phyloP scores from a whole-genome alignment of 805 yeast genomes.

The Sugiyamaella floridensis region DNA sequence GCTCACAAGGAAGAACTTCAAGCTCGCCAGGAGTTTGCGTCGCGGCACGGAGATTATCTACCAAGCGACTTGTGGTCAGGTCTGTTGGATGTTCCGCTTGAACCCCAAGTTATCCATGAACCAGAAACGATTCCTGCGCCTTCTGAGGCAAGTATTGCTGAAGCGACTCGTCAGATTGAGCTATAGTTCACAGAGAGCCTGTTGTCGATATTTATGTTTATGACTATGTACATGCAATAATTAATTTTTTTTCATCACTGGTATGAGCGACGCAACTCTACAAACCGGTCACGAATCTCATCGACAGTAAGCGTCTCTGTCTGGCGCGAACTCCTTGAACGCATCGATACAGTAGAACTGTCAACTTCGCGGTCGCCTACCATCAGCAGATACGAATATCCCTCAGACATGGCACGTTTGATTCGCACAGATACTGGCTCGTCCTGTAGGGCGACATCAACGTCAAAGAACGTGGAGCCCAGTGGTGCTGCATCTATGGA shows the following conservation, averaged over 20 bases:
- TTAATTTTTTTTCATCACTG: constrained; percentile 25
- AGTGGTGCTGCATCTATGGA: constrained; percentile 42
- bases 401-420: constrained; percentile 66
- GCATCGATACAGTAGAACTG: constrained; percentile 51
- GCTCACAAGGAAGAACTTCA: constrained; percentile 40
- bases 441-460: constrained; percentile 66
- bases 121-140: constrained; percentile 18
- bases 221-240: constrained; percentile 4
- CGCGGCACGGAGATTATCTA: constrained; percentile 45
- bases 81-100: constrained; percentile 31
- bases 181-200: neutral
- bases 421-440: constrained; percentile 78
- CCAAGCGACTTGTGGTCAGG: constrained; percentile 51
- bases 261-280: constrained; percentile 44
- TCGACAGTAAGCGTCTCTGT: constrained; percentile 38
- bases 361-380: constrained; percentile 81
- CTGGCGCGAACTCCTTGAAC: constrained; percentile 48
- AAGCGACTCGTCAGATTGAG: constrained; percentile 11
- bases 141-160: constrained; percentile 12
- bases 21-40: constrained; percentile 39
- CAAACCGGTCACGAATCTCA: constrained; percentile 49
- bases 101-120: constrained; percentile 20
- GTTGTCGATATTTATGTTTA: neutral
- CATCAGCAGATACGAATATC: constrained; percentile 73
- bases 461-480: constrained; percentile 54